These are phyloP conservation scores for Zea luxurians DNA, from an alignment of 176 grass and related monocot species.

Conservation along the genomic window DNA sequence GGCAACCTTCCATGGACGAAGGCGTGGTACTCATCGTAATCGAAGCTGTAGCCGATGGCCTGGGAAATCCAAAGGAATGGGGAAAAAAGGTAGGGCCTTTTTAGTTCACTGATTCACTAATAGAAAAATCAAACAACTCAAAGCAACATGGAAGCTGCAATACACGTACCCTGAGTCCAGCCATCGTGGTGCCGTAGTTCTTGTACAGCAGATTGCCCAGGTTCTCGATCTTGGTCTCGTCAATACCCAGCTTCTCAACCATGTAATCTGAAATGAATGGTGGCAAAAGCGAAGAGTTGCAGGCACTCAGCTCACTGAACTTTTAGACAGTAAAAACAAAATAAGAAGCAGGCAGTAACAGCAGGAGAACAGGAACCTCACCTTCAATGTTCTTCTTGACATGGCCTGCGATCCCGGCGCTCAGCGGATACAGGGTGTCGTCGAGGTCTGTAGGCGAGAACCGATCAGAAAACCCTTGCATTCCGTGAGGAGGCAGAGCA, in stretches of 20 bases:
- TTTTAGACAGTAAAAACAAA: neutral
- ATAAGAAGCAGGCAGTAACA: neutral
- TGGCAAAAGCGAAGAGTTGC: neutral
- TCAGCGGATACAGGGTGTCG: slow-evolving; percentile 90
- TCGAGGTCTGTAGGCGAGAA: slow-evolving; percentile 67
- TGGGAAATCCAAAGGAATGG: slow-evolving; percentile 24
- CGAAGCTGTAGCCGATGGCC: slow-evolving; percentile 87
- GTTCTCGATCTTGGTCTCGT: slow-evolving; percentile 62
- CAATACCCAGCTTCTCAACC: slow-evolving; percentile 86
- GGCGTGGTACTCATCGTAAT: slow-evolving; percentile 92
- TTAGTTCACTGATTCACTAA: neutral
- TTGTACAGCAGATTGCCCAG: slow-evolving; percentile 81
- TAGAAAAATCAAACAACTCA: neutral
- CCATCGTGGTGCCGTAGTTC: slow-evolving; percentile 97
- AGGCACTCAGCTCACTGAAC: slow-evolving; percentile 13
- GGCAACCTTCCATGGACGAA: slow-evolving; percentile 94
- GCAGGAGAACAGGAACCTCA: neutral
- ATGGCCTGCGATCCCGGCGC: slow-evolving; percentile 67
- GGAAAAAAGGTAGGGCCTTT: neutral
- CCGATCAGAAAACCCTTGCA: slow-evolving; percentile 38
- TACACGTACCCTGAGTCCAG: slow-evolving; percentile 71
- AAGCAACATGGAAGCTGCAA: neutral
- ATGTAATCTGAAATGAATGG: slow-evolving; percentile 65
- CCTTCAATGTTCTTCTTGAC: slow-evolving; percentile 86
- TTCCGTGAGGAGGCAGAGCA: neutral